These are phyloP conservation scores for Pelargonium fulgidum DNA, from an alignment of 441 rosid genomes.

Conservation along the genomic window DNA sequence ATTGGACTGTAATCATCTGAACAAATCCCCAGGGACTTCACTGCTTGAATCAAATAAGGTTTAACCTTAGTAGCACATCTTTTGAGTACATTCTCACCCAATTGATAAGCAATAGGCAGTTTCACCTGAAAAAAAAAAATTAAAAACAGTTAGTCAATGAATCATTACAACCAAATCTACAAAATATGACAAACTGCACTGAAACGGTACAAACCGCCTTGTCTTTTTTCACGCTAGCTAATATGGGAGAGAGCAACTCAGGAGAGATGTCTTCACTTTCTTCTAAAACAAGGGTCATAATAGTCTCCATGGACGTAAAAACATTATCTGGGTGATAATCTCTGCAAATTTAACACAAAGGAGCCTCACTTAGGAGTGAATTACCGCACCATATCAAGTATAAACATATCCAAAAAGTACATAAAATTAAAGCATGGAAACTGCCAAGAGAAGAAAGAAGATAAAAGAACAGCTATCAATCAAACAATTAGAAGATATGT, in stretches of 20 bases:
- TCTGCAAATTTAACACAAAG: conserved; percentile 35
- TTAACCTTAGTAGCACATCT: conserved; percentile 68
- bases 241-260: conserved; percentile 69
- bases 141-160: conserved; percentile 5
- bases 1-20: conserved; percentile 54
- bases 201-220: conserved; percentile 48
- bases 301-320: conserved; percentile 74
- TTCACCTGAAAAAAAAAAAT: conserved; percentile 40
- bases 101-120: conserved; percentile 56
- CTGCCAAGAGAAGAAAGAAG: too few species aligned
- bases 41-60: conserved; percentile 57
- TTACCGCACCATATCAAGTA: too few species aligned
- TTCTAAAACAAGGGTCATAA: conserved; percentile 84
- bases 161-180: conserved; percentile 7
- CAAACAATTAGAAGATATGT: too few species aligned
- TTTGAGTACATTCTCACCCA: conserved; percentile 74
- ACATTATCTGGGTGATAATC: conserved; percentile 72
- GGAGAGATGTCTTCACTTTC: conserved; percentile 91
- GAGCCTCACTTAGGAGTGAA: neutral
- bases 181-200: conserved; percentile 14
- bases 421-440: too few species aligned
- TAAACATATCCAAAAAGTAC: too few species aligned
- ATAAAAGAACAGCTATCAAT: too few species aligned
- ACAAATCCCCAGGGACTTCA: conserved; percentile 46
- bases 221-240: conserved; percentile 52